These are phyloP conservation scores for Anacardium occidentale DNA, from an alignment of 345 rosid species.

Conservation along the genomic window DNA sequence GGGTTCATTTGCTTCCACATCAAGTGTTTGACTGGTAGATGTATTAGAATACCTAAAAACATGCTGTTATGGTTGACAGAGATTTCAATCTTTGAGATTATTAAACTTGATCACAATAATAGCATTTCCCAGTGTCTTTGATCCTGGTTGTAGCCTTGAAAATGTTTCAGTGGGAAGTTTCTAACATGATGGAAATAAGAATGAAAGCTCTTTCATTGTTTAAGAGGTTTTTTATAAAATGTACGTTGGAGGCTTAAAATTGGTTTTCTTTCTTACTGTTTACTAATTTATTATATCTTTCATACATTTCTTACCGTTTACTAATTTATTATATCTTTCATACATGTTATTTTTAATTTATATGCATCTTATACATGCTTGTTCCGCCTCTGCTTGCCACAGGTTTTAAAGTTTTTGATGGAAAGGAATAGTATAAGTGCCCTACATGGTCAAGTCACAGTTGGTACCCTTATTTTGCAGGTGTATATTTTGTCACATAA, in stretches of 20 bases:
- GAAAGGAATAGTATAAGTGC: slow-evolving; percentile 76
- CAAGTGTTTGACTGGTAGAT: too few species aligned
- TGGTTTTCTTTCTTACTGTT: slow-evolving; percentile 11
- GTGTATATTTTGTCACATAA: slow-evolving; percentile 28
- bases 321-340: slow-evolving; percentile 12
- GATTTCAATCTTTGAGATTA: neutral
- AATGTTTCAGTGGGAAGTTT: neutral
- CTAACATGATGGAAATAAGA: neutral
- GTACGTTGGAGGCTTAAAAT: neutral
- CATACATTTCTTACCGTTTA: neutral
- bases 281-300: slow-evolving; percentile 16
- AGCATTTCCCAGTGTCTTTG: neutral
- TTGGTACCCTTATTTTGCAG: slow-evolving; percentile 93
- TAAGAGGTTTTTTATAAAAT: neutral
- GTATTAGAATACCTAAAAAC: too few species aligned
- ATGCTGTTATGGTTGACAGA: neutral
- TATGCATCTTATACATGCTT: neutral
- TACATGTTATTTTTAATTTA: neutral
- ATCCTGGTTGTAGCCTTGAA: neutral
- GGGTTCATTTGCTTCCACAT: too few species aligned
- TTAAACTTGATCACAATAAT: neutral
- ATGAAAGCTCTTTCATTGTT: neutral
- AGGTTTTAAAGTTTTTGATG: slow-evolving; percentile 90
- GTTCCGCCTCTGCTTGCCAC: slow-evolving; percentile 22
- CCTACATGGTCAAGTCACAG: slow-evolving; percentile 84